Evolutionary conservation across 228 moss, liverwort and hornwort genomes (phyloP).

Genomic region (Sphagnum magellanicum): DNA sequence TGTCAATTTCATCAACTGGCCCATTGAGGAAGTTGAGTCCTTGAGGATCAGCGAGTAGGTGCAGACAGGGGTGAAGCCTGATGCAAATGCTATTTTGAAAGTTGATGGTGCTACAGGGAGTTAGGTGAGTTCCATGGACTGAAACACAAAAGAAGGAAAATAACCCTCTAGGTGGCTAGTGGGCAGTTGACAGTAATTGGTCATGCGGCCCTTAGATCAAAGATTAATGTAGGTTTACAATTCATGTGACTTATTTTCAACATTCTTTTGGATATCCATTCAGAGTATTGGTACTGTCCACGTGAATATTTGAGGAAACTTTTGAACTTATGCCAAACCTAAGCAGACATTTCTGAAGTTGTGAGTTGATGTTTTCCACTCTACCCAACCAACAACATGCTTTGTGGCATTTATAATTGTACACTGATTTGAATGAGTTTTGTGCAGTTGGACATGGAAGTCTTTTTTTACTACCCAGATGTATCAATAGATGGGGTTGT

Average conservation of each 20-base stretch:
- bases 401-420: no score
- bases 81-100: slow-evolving; percentile 22
- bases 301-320: neutral
- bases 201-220: no score
- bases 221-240: neutral
- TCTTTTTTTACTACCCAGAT: slow-evolving; percentile 55
- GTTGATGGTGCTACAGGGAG: slow-evolving; percentile 21
- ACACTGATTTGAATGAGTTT: neutral
- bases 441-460: slow-evolving; percentile 69
- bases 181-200: no score
- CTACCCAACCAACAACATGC: no score
- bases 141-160: no score
- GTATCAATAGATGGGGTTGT: slow-evolving; percentile 6
- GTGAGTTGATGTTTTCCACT: no score
- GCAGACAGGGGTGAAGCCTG: slow-evolving; percentile 9
- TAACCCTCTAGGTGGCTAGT: no score
- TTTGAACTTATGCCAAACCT: no score
- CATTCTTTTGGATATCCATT: neutral
- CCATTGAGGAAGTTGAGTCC: slow-evolving; percentile 39
- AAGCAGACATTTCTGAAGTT: no score
- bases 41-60: slow-evolving; percentile 20
- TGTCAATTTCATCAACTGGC: slow-evolving; percentile 27
- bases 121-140: slow-evolving; percentile 19
- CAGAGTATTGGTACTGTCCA: neutral
- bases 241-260: neutral